These are phyloP conservation scores for Arabidopsis hybrid DNA, from an alignment of 441 rosid species.

Conservation along the genomic window DNA sequence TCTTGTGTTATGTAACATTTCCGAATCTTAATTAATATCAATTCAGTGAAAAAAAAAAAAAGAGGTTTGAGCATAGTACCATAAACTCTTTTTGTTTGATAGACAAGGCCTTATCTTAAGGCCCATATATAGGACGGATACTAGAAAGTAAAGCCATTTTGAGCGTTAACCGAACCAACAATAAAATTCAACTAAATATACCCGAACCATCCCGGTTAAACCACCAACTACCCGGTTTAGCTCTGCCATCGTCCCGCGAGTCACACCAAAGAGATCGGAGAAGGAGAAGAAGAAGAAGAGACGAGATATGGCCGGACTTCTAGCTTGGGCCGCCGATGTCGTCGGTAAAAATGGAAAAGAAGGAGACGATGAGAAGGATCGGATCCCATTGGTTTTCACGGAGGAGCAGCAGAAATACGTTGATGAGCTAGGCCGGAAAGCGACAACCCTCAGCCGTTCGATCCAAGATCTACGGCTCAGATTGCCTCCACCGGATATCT, in stretches of 20 bases:
- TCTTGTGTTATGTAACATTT: no score
- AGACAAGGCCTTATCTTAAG: not conserved
- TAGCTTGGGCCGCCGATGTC: slow-evolving; percentile 90
- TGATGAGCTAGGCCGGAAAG: slow-evolving; percentile 68
- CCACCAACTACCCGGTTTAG: slow-evolving; percentile 35
- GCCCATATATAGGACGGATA: slow-evolving; percentile 1
- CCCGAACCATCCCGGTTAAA: slow-evolving; percentile 16
- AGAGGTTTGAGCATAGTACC: not conserved
- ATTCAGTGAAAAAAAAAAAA: no score
- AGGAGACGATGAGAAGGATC: slow-evolving; percentile 42
- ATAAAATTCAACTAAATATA: not conserved
- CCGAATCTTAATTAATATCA: no score
- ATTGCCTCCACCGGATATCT: slow-evolving; percentile 85
- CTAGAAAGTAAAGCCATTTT: not conserved
- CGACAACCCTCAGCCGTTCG: slow-evolving; percentile 71
- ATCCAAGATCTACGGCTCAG: slow-evolving; percentile 87
- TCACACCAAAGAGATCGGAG: not conserved
- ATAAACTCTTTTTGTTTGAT: not conserved
- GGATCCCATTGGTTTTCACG: slow-evolving; percentile 41
- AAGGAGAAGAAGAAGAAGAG: slow-evolving; percentile 11
- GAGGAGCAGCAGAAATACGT: slow-evolving; percentile 68
- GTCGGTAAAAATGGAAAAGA: slow-evolving; percentile 65
- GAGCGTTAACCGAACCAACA: slow-evolving; percentile 15
- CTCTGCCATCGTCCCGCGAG: slow-evolving; percentile 11
- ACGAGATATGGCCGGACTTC: slow-evolving; percentile 68